These are phyloP conservation scores for Penicillium sp. DNA, from an alignment of 2,329 filamentous ascomycete species.

Conservation along the genomic window DNA sequence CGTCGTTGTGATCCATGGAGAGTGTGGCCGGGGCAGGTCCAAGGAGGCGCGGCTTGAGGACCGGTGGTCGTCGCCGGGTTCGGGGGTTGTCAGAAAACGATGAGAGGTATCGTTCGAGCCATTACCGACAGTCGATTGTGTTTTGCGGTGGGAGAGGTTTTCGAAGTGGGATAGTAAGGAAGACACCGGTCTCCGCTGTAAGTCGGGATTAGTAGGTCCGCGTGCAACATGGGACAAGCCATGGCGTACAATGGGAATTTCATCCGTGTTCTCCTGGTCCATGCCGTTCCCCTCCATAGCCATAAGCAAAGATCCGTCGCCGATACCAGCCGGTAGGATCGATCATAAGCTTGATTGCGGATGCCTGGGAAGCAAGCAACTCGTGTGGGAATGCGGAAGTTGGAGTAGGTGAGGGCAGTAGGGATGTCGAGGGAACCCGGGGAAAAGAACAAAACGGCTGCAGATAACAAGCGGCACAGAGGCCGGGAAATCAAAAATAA, in stretches of 20 bases:
- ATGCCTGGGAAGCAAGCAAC: constrained; percentile 3
- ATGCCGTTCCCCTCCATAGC: constrained; percentile 38
- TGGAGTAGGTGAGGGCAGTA: constrained; percentile 9
- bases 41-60: constrained; percentile 39
- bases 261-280: constrained; percentile 35
- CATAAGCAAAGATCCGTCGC: constrained; percentile 27
- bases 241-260: constrained; percentile 37
- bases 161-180: constrained; percentile 51
- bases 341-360: constrained; percentile 30
- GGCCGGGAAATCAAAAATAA: constrained; percentile 7
- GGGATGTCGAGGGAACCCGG: constrained; percentile 9
- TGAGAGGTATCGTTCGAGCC: constrained; percentile 30
- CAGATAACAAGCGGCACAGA: constrained; percentile 11
- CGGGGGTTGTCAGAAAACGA: constrained; percentile 31
- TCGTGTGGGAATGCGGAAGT: constrained; percentile 1
- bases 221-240: constrained; percentile 11
- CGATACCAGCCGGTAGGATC: constrained; percentile 17
- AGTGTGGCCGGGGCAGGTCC: constrained; percentile 42
- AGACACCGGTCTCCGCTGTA: constrained; percentile 46
- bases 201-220: constrained; percentile 13
- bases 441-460: neutral
- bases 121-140: constrained; percentile 27
- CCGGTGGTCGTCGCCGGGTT: constrained; percentile 31
- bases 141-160: constrained; percentile 40
- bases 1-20: constrained; percentile 34